Base-by-base conservation (phyloP, 345 rosid species). In the Cardamine resedifolia region DNA sequence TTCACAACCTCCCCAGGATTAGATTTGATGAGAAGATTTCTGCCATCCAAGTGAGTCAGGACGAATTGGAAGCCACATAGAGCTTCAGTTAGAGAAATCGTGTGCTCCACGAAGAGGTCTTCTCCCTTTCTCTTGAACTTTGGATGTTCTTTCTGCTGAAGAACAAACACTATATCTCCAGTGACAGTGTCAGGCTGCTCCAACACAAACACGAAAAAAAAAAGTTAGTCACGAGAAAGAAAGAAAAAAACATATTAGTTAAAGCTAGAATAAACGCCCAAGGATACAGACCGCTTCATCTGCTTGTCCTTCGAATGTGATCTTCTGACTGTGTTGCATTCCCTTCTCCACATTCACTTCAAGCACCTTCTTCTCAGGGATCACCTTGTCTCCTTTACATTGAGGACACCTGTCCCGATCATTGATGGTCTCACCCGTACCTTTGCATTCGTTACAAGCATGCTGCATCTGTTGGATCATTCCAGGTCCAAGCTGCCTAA, bases 381-480 rank as follows among this genome's bases (percentile, higher is more conserved):
- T 81, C 45, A 86, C 90, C 81, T 88, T 88, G 61, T 88, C 88
- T 59, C 93, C 93, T 78, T 85, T 88, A 82, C 90, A 88, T 23
- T 78, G 88, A 4, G 88, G 81, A 81, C 90, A 87, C 33, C 92
- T 89, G 64, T 87, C 92, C 79, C 78, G 81, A 70, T 84, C 93
- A 36, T 68, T 88, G 57, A 88, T 88, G 10, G 83, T 84, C 85
- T 84, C 90, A 33, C 93, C 90, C 12, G 90, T 84, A 24, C 93
- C 93, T 75, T 80, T 85, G 52, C 93, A 88, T 55, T 85, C 92
- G 38, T 85, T 85, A 75, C 92, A 87, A 70, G 92, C 85, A 77
- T 87, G 92, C 81, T 87, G 92, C 92, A 87, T 87, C 66, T 87
- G 92, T 75, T 87, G 92, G 58, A 87, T 85, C 92, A 85, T 87